These are phyloP conservation scores for Ceratocystis variospora DNA, from an alignment of 2,329 filamentous ascomycete genomes.

Conservation along the genomic window DNA sequence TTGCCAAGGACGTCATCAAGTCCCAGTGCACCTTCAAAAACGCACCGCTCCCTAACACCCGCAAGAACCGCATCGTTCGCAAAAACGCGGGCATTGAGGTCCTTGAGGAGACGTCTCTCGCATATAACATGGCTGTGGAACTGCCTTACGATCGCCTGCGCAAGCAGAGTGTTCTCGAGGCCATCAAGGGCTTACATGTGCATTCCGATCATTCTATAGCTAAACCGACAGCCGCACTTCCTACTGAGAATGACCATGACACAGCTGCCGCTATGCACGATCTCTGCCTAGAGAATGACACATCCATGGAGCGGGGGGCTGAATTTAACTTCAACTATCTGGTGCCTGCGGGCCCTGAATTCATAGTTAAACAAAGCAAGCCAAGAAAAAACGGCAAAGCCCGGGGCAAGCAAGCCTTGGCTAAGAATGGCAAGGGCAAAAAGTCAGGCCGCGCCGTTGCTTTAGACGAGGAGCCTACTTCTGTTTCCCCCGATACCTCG, in stretches of 20 bases:
- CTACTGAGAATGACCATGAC: neutral
- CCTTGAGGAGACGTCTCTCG: conserved; percentile 7
- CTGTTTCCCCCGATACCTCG: neutral
- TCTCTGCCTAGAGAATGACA: conserved; percentile 6
- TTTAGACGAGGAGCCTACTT: neutral
- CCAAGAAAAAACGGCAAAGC: conserved; percentile 9
- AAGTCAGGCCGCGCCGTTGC: neutral
- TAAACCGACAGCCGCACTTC: neutral
- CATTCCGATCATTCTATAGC: neutral
- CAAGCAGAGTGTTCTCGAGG: conserved; percentile 4
- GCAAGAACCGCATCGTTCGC: neutral
- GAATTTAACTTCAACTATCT: conserved; percentile 16
- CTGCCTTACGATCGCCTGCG: conserved; percentile 12
- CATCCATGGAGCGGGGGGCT: conserved; percentile 11
- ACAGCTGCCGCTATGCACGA: neutral
- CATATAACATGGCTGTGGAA: conserved; percentile 4
- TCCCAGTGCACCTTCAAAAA: neutral
- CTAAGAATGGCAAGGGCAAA: neutral
- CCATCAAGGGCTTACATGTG: neutral
- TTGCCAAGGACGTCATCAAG: neutral
- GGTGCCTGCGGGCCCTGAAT: conserved; percentile 9
- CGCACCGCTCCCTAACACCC: neutral
- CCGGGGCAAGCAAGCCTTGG: neutral
- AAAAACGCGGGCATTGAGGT: conserved; percentile 1
- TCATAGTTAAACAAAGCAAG: conserved; percentile 9